Base-by-base conservation (phyloP, 345 rosid species). In the Citrus glauca region DNA sequence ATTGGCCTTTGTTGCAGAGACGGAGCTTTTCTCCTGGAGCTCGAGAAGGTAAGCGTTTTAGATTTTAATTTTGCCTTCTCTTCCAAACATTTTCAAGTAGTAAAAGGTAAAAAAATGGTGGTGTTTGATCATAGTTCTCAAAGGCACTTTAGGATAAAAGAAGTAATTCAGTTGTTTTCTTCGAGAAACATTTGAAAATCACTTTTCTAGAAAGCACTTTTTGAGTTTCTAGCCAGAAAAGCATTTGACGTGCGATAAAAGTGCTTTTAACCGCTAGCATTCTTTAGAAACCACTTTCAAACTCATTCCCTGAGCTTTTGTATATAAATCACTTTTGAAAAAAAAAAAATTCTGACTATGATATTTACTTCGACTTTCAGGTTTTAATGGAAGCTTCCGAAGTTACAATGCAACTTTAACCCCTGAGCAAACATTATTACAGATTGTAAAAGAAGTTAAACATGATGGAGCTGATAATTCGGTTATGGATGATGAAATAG, bases 401-500 rank as follows among this genome's bases (percentile, higher is more conserved):
- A 81, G 89, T 71, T 85, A 74, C 61, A 73, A 71, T 50, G 75
- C 81, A 2, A 28, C 66, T 65, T 72, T 79, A 25, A 79, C 87
- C 8, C 33, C 86, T 20, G 86, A 82, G 62, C 76, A 85, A 33
- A 74, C 80, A 20, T 35, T 82, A 4, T 82, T 81, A 40, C 90
- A 82, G 50, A 78, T 83, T 20, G 88, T 80, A 33, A 81, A 82
- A 80, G 87, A 86, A 71, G 84, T 65, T 40, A 78, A 72, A 68
- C 48, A 6, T 14, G 71, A 77, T 5, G 78, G 75, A 27, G 82
- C 73, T 17, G 85, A 75, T 28, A 73, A 77, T 71, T 80, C 35
- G 2, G 73, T 57, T 37, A 55, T 32, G 16, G 80, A 85, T 1
- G 87, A 88, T 67, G 97, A 89, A 64, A 81, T 93, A 81, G 74